Conservation (phyloP, 306 rosid genomes). For the Glycyrrhiza uralensis region DNA sequence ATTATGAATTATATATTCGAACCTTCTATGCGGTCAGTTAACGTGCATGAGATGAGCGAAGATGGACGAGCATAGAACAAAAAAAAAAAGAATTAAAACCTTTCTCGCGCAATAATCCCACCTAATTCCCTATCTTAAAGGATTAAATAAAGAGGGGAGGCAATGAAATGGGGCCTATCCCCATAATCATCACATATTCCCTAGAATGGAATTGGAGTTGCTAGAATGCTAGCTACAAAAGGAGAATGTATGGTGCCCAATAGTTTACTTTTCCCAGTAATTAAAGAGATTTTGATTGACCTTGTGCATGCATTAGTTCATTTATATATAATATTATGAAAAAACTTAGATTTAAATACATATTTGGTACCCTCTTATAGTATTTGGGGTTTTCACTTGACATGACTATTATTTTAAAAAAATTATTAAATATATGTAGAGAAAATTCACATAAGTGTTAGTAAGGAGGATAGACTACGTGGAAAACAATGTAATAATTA, state of each 20-base stretch:
- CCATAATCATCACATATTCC: constrained; percentile 19
- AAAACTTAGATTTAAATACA: too few relatives aligned
- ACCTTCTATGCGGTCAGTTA: too few relatives aligned
- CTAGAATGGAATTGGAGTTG: constrained; percentile 3
- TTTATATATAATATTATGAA: too few relatives aligned
- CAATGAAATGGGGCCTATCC: constrained; percentile 1
- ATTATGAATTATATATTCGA: too few relatives aligned
- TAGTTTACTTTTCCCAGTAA: constrained; percentile 18
- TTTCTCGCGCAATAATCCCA: background rate
- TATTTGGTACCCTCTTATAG: too few relatives aligned
- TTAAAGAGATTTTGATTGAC: constrained; percentile 22
- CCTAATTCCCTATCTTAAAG: constrained; percentile 15
- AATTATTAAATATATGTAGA: too few relatives aligned
- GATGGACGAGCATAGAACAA: background rate
- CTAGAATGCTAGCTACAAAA: background rate
- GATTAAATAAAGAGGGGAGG: constrained; percentile 9
- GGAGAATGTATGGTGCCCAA: background rate
- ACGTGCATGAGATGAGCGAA: background rate
- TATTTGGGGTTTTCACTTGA: too few relatives aligned
- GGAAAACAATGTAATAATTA: too few relatives aligned
- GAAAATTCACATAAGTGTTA: too few relatives aligned
- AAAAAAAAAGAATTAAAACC: constrained; percentile 13
- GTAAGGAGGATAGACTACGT: too few relatives aligned
- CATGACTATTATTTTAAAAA: too few relatives aligned
- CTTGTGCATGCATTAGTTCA: constrained; percentile 22